Percentiles rank a stretch among this genome's conserved stretches.
Conservation (phyloP, 1,139 yeast genomes). For the Geotrichum europaeum region DNA sequence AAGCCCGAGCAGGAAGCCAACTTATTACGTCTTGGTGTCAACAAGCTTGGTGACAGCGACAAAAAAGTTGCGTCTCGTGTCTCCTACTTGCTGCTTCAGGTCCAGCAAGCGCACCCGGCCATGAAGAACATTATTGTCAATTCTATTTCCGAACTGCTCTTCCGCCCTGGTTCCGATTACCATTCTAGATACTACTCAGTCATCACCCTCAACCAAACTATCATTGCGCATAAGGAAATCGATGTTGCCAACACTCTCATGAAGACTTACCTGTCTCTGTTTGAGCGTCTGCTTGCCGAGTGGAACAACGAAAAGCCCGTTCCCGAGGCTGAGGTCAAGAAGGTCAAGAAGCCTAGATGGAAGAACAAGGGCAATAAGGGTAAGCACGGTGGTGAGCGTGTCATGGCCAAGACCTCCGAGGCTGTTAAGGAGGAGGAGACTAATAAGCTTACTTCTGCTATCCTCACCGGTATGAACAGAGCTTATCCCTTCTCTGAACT, state of each 20-base stretch:
- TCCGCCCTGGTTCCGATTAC: constrained; percentile 71
- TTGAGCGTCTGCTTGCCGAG: constrained; percentile 73
- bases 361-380: constrained; percentile 42
- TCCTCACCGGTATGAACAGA: constrained; percentile 91
- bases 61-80: constrained; percentile 87
- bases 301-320: constrained; percentile 48
- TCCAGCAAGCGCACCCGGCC: constrained; percentile 92
- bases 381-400: constrained; percentile 71
- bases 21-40: constrained; percentile 78
- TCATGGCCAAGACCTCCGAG: constrained; percentile 55
- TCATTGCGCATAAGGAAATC: constrained; percentile 68
- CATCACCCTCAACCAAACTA: constrained; percentile 87
- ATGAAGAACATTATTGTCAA: constrained; percentile 81
- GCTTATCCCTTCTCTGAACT: constrained; percentile 89
- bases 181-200: constrained; percentile 85
- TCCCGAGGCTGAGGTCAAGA: constrained; percentile 28
- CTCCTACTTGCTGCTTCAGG: constrained; percentile 69
- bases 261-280: constrained; percentile 77
- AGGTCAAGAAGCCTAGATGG: constrained; percentile 41
- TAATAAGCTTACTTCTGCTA: constrained; percentile 79
- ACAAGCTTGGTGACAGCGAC: constrained; percentile 89
- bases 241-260: constrained; percentile 75
- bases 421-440: constrained; percentile 80
- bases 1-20: constrained; percentile 98
- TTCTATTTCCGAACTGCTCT: constrained; percentile 71